Conservation (phyloP, 257 asterid species). For the Pogostemon cablin region DNA sequence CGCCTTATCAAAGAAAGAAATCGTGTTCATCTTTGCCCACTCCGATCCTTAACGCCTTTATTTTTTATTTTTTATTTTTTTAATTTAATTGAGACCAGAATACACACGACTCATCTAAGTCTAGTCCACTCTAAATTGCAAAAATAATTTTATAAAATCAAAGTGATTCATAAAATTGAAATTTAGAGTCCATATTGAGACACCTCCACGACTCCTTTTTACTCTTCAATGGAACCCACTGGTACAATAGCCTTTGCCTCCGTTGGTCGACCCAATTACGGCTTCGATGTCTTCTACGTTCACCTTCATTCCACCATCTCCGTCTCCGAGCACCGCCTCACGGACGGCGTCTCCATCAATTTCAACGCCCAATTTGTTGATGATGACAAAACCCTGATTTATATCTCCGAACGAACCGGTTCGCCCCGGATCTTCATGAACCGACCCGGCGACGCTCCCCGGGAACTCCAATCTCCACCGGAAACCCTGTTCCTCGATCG, state of each 20-base stretch:
- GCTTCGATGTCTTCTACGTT: slow-evolving; percentile 77
- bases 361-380: slow-evolving; percentile 66
- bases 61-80: too few relatives aligned
- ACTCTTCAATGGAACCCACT: slow-evolving; percentile 49
- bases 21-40: too few relatives aligned
- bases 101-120: too few relatives aligned
- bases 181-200: too few relatives aligned
- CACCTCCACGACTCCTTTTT: neutral
- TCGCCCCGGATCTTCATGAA: slow-evolving; percentile 54
- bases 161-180: too few relatives aligned
- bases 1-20: too few relatives aligned
- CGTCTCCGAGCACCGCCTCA: slow-evolving; percentile 54
- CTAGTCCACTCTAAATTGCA: too few relatives aligned
- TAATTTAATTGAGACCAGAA: too few relatives aligned
- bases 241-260: slow-evolving; percentile 74
- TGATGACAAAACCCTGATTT: slow-evolving; percentile 48
- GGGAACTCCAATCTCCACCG: slow-evolving; percentile 37
- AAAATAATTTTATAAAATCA: too few relatives aligned
- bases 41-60: too few relatives aligned
- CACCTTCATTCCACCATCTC: slow-evolving; percentile 35
- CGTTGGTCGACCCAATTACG: slow-evolving; percentile 62
- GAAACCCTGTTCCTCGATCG: slow-evolving; percentile 73
- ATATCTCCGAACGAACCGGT: slow-evolving; percentile 70
- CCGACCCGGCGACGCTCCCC: neutral
- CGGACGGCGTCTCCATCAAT: slow-evolving; percentile 67